phyloP scores from a whole-genome alignment of 345 rosid genomes.

The Garcia nutans region DNA sequence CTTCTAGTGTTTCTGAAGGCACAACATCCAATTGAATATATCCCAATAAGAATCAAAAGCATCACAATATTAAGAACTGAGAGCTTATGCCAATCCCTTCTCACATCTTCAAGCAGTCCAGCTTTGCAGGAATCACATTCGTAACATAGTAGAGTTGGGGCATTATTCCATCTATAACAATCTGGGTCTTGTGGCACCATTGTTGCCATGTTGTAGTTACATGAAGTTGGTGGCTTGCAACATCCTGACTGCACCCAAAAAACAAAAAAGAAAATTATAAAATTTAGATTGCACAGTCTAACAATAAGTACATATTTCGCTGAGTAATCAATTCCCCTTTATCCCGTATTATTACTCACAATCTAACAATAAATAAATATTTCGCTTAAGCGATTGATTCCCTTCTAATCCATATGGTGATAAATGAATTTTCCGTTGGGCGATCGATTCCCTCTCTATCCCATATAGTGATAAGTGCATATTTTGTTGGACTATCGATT shows the following conservation, averaged over 20 bases:
- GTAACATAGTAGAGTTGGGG: constrained; percentile 54
- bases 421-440: no score
- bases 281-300: no score
- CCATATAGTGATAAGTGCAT: no score
- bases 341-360: no score
- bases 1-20: constrained; percentile 72
- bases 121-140: constrained; percentile 98
- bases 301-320: no score
- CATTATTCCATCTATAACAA: constrained; percentile 82
- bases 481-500: no score
- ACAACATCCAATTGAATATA: constrained; percentile 77
- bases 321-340: no score
- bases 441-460: no score
- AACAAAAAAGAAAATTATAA: no score
- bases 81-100: constrained; percentile 84
- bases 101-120: constrained; percentile 73
- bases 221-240: constrained; percentile 92
- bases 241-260: constrained; percentile 67
- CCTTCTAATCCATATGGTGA: no score
- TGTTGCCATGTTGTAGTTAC: constrained; percentile 58
- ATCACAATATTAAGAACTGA: constrained; percentile 67
- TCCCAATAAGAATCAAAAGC: constrained; percentile 61
- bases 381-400: no score
- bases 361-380: no score
- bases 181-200: constrained; percentile 65